These are phyloP conservation scores for Colletotrichum neosansevieriae DNA, from an alignment of 2,329 filamentous ascomycete species.

Conservation along the genomic window DNA sequence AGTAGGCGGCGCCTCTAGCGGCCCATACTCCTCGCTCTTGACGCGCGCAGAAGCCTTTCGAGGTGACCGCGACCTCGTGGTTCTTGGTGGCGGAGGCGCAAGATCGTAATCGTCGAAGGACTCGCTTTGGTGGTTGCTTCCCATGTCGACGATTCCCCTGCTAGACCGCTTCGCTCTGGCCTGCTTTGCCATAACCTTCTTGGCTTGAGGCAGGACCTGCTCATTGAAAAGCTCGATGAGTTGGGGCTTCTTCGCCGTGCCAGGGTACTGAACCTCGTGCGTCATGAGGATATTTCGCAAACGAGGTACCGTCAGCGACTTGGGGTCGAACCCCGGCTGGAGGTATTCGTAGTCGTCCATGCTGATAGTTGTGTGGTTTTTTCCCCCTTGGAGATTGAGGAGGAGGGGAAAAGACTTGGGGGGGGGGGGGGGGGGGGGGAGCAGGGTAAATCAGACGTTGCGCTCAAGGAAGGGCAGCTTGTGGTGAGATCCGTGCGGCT, in stretches of 20 bases:
- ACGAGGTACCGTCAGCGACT: conserved; percentile 85
- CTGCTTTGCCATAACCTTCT: conserved; percentile 79
- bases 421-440: not conserved
- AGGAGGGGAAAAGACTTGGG: conserved; percentile 1
- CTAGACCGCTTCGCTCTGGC: conserved; percentile 87
- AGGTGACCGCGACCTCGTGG: conserved; percentile 66
- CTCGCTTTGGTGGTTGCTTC: conserved; percentile 74
- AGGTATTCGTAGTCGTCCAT: conserved; percentile 85
- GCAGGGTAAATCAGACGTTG: conserved; percentile 1
- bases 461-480: conserved; percentile 8
- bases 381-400: not conserved
- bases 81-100: conserved; percentile 61
- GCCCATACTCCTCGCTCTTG: conserved; percentile 65
- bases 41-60: conserved; percentile 66
- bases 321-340: conserved; percentile 86
- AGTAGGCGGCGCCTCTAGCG: conserved; percentile 45
- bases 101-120: conserved; percentile 71
- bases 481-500: conserved; percentile 4
- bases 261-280: conserved; percentile 87
- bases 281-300: conserved; percentile 91
- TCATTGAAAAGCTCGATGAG: conserved; percentile 87
- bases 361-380: conserved; percentile 39
- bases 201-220: conserved; percentile 81
- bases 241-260: conserved; percentile 91
- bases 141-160: conserved; percentile 81